Evolutionary conservation across 2,329 filamentous ascomycete species (phyloP), one percentile per base, ranked within the genome.

Genomic region (Ophiostoma sp.): DNA sequence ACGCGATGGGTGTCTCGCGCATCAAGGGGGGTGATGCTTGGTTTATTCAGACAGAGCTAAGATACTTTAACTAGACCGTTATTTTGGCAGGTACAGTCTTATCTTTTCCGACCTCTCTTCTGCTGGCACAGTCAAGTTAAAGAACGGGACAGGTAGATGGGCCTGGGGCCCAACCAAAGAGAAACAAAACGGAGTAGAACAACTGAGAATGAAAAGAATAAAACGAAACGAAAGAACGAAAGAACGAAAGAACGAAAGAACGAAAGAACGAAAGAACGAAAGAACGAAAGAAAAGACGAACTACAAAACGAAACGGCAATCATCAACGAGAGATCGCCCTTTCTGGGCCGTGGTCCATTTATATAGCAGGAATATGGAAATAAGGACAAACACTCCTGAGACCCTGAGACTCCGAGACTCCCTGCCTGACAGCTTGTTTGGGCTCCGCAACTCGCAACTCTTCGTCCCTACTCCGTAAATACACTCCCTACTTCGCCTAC

Each of bases 291-390:
- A 27, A 27, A 27, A 27, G 27, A 27, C 27, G 27, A 27, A 27
- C 27, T 27, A 27, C 27, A 27, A 27, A 27, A 27, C 27, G 27
- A 27, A 27, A 27, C 27, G 27, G 27, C 27, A 27, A 27, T 27
- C 27, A 27, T 27, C 27, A 27, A 27, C 27, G 27, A 27, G 27
- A 27, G 27, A 27, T 27, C 27, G 27, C 27, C 27, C 27, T 62
- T 7, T 41, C 58, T 62, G 41, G 58, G 58, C 4, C 12, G 36
- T 12, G 58, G 58, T 36, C 58, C 58, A 41, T 55, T 45, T 55
- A 41, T 62, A 62, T 62, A 62, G 16, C 58, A 62, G 14, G 58
- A 62, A 62, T 38, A 62, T 62, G 58, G 58, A 62, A 62, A 62
- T 62, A 62, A 62, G 36, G 58, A 62, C 58, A 62, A 7, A 36